Conservation (phyloP, 1,284 basidiomycete genomes). For the Ustilago nuda region DNA sequence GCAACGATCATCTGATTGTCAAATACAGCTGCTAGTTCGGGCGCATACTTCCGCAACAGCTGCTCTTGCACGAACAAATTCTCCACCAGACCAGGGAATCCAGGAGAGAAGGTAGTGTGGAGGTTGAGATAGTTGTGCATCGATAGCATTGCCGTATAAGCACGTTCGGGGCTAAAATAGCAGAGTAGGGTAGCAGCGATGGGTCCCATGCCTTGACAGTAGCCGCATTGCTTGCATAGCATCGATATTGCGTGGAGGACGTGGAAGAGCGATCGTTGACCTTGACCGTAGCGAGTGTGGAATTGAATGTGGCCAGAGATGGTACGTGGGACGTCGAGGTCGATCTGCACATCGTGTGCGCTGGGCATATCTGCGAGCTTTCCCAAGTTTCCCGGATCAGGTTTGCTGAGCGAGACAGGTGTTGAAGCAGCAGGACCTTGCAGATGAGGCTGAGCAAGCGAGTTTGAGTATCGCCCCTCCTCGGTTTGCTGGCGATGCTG, state of each 20-base stretch:
- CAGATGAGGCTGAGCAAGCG: conserved; percentile 28
- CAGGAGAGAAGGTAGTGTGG: conserved; percentile 89
- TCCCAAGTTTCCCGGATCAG: conserved; percentile 9
- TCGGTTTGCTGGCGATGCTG: conserved; percentile 69
- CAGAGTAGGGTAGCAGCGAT: conserved; percentile 93
- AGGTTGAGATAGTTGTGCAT: conserved; percentile 81
- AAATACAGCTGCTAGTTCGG: conserved; percentile 85
- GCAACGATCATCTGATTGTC: conserved; percentile 82
- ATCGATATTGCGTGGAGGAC: conserved; percentile 92
- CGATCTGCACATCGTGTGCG: conserved; percentile 94
- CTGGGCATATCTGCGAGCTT: conserved; percentile 73
- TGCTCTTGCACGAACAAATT: conserved; percentile 93
- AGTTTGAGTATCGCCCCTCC: conserved; percentile 71
- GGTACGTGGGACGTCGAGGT: conserved; percentile 95
- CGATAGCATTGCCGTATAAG: conserved; percentile 83
- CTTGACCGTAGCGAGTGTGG: conserved; percentile 92
- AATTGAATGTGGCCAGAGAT: conserved; percentile 95
- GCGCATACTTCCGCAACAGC: conserved; percentile 85
- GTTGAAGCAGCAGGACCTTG: background rate
- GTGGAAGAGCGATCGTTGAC: conserved; percentile 76
- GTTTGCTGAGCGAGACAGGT: conserved; percentile 7
- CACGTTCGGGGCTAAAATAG: conserved; percentile 79
- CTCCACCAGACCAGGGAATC: conserved; percentile 94
- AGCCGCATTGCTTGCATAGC: conserved; percentile 86
- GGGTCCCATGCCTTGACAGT: conserved; percentile 99